phyloP scores from a whole-genome alignment of 116 monocot genomes.

The Iris pallida region DNA sequence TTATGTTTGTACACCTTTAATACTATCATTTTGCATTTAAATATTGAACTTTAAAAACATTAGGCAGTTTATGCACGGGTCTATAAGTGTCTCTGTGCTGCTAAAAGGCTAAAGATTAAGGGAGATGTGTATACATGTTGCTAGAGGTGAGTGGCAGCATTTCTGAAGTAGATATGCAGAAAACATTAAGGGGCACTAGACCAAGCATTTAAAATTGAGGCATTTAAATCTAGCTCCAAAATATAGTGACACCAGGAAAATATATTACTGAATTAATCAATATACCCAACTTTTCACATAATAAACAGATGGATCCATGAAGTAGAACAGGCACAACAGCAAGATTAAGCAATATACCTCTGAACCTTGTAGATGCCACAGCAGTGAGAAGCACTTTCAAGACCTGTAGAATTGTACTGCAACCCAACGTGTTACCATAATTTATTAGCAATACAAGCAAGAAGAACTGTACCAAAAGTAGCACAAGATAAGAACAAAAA shows the following conservation, averaged over 20 bases:
- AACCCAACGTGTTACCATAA: slow-evolving; percentile 12
- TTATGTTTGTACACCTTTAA: neutral
- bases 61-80: neutral
- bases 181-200: too few species aligned
- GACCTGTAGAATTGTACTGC: slow-evolving; percentile 93
- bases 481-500: slow-evolving; percentile 5
- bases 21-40: neutral
- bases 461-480: slow-evolving; percentile 5
- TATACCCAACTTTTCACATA: too few species aligned
- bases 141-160: neutral
- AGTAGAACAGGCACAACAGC: neutral
- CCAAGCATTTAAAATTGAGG: too few species aligned
- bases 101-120: neutral
- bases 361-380: slow-evolving; percentile 90
- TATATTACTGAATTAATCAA: too few species aligned
- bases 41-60: neutral
- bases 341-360: slow-evolving; percentile 44
- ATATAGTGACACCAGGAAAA: too few species aligned
- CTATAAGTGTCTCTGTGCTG: neutral
- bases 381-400: slow-evolving; percentile 96
- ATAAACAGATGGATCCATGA: neutral
- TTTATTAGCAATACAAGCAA: slow-evolving; percentile 18
- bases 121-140: neutral
- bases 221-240: too few species aligned
- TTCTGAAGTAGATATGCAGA: neutral